Evolutionary conservation across 1,139 yeast species (phyloP).

Genomic region (Dujonia santamariae): DNA sequence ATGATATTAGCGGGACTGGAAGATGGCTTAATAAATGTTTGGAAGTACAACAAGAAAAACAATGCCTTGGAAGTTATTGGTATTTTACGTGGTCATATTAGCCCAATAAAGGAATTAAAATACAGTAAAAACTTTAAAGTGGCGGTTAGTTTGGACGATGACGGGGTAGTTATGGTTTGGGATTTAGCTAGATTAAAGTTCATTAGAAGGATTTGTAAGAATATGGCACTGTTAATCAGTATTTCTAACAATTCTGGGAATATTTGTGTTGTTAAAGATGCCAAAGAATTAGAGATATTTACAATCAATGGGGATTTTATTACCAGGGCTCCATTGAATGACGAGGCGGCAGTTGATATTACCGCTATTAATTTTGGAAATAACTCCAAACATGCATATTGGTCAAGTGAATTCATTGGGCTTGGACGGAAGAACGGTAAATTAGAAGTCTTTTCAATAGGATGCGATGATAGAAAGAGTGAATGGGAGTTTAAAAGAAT

Average conservation of each 20-base stretch:
- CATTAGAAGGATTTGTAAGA: slow-evolving; percentile 37
- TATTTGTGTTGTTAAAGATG: slow-evolving; percentile 34
- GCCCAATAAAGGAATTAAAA: slow-evolving; percentile 37
- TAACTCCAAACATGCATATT: slow-evolving; percentile 31
- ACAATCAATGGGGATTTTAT: slow-evolving; percentile 56
- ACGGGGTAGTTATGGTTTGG: slow-evolving; percentile 57
- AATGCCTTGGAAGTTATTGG: slow-evolving; percentile 39
- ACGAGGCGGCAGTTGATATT: background rate
- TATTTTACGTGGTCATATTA: slow-evolving; percentile 53
- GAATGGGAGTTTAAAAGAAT: slow-evolving; percentile 12
- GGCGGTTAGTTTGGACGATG: slow-evolving; percentile 48
- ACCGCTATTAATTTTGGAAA: slow-evolving; percentile 30
- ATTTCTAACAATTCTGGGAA: slow-evolving; percentile 58
- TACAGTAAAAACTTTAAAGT: slow-evolving; percentile 50
- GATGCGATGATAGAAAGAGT: slow-evolving; percentile 10
- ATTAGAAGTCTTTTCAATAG: slow-evolving; percentile 1
- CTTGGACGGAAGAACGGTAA: slow-evolving; percentile 20
- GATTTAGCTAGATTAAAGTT: slow-evolving; percentile 50
- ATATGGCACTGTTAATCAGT: slow-evolving; percentile 24
- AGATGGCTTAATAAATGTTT: slow-evolving; percentile 55
- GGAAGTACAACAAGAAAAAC: slow-evolving; percentile 27
- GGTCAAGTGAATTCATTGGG: slow-evolving; percentile 37
- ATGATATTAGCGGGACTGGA: slow-evolving; percentile 46
- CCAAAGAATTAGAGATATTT: slow-evolving; percentile 29
- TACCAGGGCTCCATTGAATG: slow-evolving; percentile 9